phyloP scores from a whole-genome alignment of 108 stramenopile species.

The Fragilaria radians region DNA sequence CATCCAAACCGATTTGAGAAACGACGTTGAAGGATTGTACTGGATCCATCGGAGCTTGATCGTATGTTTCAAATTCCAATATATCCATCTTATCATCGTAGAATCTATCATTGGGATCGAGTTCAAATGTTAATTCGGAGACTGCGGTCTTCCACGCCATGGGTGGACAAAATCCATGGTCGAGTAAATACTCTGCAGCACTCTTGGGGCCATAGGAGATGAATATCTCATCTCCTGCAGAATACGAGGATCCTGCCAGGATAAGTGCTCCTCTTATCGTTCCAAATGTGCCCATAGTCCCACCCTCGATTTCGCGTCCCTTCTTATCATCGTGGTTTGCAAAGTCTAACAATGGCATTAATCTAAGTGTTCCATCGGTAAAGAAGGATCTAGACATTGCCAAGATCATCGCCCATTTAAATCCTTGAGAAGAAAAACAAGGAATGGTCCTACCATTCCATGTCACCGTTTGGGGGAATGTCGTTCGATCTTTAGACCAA shows the following conservation, averaged over 20 bases:
- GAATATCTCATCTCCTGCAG: constrained; percentile 59
- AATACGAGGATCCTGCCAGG: constrained; percentile 25
- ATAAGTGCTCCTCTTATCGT: constrained; percentile 63
- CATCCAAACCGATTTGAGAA: constrained; percentile 47
- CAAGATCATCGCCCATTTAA: constrained; percentile 78
- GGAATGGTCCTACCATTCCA: constrained; percentile 29
- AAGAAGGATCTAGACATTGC: constrained; percentile 77
- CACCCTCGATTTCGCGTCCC: constrained; percentile 41
- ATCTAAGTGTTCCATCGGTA: constrained; percentile 71
- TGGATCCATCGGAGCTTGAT: constrained; percentile 77
- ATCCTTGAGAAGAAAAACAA: constrained; percentile 60
- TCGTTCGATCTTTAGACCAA: constrained; percentile 43
- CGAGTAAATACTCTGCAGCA: constrained; percentile 84
- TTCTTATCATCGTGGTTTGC: constrained; percentile 76
- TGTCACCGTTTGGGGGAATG: constrained; percentile 43
- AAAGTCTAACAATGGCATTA: constrained; percentile 78
- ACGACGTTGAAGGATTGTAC: constrained; percentile 70
- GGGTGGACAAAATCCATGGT: constrained; percentile 80
- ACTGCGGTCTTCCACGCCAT: constrained; percentile 53
- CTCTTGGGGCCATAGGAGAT: constrained; percentile 88
- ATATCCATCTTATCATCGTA: constrained; percentile 86
- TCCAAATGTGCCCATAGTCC: constrained; percentile 60
- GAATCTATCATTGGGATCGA: constrained; percentile 74
- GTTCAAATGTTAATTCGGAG: constrained; percentile 63
- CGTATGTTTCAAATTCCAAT: constrained; percentile 81